phyloP scores from a whole-genome alignment of 1,139 yeast species.

The Candida pseudoviswanathii region DNA sequence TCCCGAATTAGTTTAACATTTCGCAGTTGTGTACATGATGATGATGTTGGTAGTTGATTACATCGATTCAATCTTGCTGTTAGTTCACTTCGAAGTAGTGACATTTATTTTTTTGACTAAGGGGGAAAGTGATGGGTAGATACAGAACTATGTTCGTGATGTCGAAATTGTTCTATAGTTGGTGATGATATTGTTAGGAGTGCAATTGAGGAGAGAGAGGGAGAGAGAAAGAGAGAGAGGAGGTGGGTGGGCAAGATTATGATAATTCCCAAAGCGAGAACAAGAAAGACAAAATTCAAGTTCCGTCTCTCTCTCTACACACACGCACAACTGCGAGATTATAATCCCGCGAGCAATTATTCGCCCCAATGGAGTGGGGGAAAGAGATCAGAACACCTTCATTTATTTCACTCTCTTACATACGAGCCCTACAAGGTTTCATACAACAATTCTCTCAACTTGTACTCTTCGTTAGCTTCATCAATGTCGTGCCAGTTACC shows the following conservation, averaged over 20 bases:
- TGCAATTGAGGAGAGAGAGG: neutral
- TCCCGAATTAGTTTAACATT: neutral
- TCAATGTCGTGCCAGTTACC: conserved; percentile 82
- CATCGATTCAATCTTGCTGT: neutral
- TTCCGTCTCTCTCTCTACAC: too few species aligned
- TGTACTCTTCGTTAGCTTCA: conserved; percentile 84
- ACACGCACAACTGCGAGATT: too few species aligned
- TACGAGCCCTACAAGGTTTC: conserved; percentile 36
- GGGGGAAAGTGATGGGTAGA: neutral
- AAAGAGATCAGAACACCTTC: too few species aligned
- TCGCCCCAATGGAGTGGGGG: neutral
- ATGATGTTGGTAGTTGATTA: neutral
- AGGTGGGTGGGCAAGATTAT: neutral
- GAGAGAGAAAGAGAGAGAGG: neutral
- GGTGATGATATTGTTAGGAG: neutral
- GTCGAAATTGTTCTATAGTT: too few species aligned
- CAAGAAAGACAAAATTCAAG: neutral
- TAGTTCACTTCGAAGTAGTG: conserved; percentile 4
- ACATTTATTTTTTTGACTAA: neutral
- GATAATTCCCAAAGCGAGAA: neutral
- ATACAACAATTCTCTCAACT: conserved; percentile 60
- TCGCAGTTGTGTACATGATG: neutral
- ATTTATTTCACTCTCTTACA: too few species aligned
- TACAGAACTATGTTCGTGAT: too few species aligned
- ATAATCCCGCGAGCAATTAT: too few species aligned